Base-by-base conservation (phyloP, 2,329 filamentous ascomycete genomes). In the Curvularia spicifera region DNA sequence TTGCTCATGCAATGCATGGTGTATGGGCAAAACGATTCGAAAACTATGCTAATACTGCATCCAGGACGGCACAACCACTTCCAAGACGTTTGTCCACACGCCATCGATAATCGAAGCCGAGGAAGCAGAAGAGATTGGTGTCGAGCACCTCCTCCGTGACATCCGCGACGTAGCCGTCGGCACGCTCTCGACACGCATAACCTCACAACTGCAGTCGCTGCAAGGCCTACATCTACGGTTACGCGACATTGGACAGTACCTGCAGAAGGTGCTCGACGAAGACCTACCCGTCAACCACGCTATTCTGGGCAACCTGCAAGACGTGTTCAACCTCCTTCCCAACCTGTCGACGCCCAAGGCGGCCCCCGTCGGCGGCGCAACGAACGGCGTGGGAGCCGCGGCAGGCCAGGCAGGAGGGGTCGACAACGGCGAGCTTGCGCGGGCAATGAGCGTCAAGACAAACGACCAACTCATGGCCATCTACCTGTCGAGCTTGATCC, bases 401-500 rank as follows among this genome's bases (percentile, higher is more conserved):
- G 68, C 78, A 80, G 79, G 82, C 39, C 77, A 81, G 31, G 72
- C 71, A 1, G 71, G 67, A 24, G 78, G 76, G 46, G 78, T 82
- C 12, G 86, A 89, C 69, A 92, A 93, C 70, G 89, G 90, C 73
- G 95, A 98, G 78, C 84, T 99, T 53, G 90, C 93, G n/a, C 87
- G 95, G 61, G 93, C 95, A 35, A 97, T 99, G 93, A 96, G 92
- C 80, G 87, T 97, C 81, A 99, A 99, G 87, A 98, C 94, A 58
- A 99, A 99, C 75, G 95, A 99, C 78, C 95, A 99, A 82, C 86
- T 99, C 65, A 97, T 99, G 91, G 88, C 93, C 51, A 98, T 99
- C 77, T 99, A 99, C 79, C 84, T 99, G 53, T 96, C 91, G 81
- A 96, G 91, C 81, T 82, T 98, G 82, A 98, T 99, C 79, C 87